Evolutionary conservation across 2,329 filamentous ascomycete species (phyloP).

Genomic region (Colletotrichum sp.): DNA sequence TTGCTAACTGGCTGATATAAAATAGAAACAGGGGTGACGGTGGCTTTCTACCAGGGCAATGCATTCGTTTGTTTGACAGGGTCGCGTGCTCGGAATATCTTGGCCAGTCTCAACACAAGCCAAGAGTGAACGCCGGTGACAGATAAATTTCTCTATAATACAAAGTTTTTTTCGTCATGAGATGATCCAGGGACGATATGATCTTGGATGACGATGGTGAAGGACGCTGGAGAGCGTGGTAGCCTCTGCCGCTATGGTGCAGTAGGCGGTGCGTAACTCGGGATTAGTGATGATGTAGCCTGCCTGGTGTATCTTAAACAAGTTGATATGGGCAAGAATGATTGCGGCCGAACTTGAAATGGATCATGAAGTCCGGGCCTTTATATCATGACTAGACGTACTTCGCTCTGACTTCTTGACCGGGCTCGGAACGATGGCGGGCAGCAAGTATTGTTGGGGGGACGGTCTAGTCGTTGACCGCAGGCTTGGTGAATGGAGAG

Average conservation of each 20-base stretch:
- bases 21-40: neutral
- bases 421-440: too few species aligned
- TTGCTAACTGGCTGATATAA: neutral
- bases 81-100: neutral
- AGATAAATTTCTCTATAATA: accelerated
- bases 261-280: neutral
- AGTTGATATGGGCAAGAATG: too few species aligned
- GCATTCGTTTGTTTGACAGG: accelerated
- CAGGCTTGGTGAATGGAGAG: neutral
- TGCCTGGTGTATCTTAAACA: too few species aligned
- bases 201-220: accelerated
- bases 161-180: neutral
- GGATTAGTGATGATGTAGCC: neutral
- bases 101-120: accelerated
- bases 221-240: neutral
- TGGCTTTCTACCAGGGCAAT: neutral
- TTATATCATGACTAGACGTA: too few species aligned
- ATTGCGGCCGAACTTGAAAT: too few species aligned
- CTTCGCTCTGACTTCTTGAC: too few species aligned
- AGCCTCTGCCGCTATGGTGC: neutral
- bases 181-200: neutral
- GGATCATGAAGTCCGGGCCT: too few species aligned
- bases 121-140: neutral
- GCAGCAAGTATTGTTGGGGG: too few species aligned
- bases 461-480: neutral